Base-by-base conservation (phyloP, 495 filamentous ascomycete genomes). In the Margaritispora aquatica region DNA sequence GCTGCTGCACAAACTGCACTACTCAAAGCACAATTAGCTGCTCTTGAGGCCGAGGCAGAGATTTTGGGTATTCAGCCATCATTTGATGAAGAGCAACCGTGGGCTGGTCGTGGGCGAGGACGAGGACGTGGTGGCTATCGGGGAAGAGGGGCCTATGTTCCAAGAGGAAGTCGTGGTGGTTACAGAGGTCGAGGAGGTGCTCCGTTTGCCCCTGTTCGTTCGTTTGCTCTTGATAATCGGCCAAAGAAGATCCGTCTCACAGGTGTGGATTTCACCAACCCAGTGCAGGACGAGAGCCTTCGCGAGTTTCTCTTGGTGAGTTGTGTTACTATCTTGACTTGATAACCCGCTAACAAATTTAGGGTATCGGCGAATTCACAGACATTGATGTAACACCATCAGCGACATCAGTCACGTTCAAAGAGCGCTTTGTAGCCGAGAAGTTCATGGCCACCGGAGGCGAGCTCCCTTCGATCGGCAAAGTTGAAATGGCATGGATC, bases 351-450 rank as follows among this genome's bases (percentile, higher is more conserved):
- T 67, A 66, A 73, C 61, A 58, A 59, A 67, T 46, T 38, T 51
- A 96, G 92, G 87, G 86, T 62, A 81, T 92, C 55, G 88, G 89
- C 53, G 91, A 96, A 60, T 92, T 88, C 65, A 84, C 90, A 55
- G 83, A 82, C 41, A 86, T 97, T 55, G 82, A 90, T 54, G 73
- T 78, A 0, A 83, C 86, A 62, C 80, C 86, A 0, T 70, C 80
- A 1, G 79, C 23, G 68, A 88, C 69, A 61, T 88, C 69, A 26
- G 81, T 97, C 55, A 81, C 81, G 1, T 98, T 97, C 70, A 92
- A 89, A 63, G 90, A 98, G 65, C 87, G 94, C 44, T 92, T 87
- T 65, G 87, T 88, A 7, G 94, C 92, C 15, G 93, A 97, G 72
- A 88, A 88, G 67, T 88, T 93, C 69, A 85, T 90, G 75, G 75